Conservation (phyloP, 2,329 filamentous ascomycete genomes). For the Myriosclerotinia scirpicola region DNA sequence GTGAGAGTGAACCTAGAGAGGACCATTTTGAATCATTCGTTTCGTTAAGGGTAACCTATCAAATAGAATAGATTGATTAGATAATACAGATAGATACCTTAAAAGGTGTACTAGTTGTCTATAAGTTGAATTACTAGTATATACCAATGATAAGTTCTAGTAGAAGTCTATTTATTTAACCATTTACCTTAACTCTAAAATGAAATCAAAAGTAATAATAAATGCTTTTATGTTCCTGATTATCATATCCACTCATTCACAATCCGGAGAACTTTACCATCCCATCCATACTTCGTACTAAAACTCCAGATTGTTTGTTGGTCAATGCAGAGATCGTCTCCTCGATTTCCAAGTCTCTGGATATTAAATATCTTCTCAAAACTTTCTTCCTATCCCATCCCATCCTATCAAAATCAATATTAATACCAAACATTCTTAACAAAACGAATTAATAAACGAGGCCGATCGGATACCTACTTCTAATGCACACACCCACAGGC, state of each 20-base stretch:
- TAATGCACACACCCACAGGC: background rate
- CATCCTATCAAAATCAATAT: background rate
- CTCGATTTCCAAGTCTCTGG: no score
- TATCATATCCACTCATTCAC: background rate
- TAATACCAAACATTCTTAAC: background rate
- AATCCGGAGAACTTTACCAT: conserved; percentile 7
- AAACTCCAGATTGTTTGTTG: conserved; percentile 10
- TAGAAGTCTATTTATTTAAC: no score
- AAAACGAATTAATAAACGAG: background rate
- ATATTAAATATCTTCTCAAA: background rate
- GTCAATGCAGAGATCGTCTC: conserved; percentile 2
- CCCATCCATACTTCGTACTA: no score
- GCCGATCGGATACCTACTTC: background rate
- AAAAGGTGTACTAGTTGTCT: no score
- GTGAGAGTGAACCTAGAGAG: no score
- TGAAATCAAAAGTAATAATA: no score
- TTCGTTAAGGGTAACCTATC: no score
- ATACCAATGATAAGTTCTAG: no score
- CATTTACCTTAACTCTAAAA: background rate
- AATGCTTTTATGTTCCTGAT: background rate
- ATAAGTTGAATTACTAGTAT: no score
- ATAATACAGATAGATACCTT: no score
- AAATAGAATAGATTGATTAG: no score
- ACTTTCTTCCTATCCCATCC: background rate
- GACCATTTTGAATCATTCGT: no score